Base-by-base conservation (phyloP, 768 basidiomycete genomes). In the Sarcodon aspratus region DNA sequence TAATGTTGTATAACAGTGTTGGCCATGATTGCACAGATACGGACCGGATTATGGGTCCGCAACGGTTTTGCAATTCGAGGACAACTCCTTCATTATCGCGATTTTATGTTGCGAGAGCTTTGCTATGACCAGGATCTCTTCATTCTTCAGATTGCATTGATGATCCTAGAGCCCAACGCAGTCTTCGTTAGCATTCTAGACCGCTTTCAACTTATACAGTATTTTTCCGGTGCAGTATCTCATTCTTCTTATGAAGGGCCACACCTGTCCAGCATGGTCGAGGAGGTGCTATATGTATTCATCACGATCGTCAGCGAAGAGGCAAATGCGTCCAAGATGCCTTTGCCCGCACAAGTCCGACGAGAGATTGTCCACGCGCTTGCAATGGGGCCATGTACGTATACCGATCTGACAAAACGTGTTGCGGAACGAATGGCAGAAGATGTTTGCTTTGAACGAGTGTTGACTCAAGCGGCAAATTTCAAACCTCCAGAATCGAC, bases 121-220 rank as follows among this genome's bases (percentile, higher is more conserved):
- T 96, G 95, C 58, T 94, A 95, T 60, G 96, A 99, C 63, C 93
- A 97, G 62, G 96, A 92, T 55, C 71, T 96, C 13, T 93, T 83
- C 70, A 78, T 95, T 51, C 74, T 98, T 3, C 94, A 98, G 66
- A 80, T 83, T 0, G 82, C 85, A 0, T 76, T 98, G 46, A 74
- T 86, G 58, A 71, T 86, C 38, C 72, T 93, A 45, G 81, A 85
- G 37, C 89, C 91, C 3, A 75, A 86, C 56, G 70, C 77, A 18
- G 79, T 96, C 59, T 69, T 97, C 51, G 80, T 91, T 57, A 80
- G 82, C 55, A 80, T 96, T 59, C 78, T 98, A 46, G 91, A 97
- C 57, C 83, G 94, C 3, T 98, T 94, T 65, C 82, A 82, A 21
- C 74, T 97, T 6, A 61, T 79, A 5, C 75, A 72, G 1, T 95